Base-by-base conservation (phyloP, 2,329 filamentous ascomycete genomes). In the Colletotrichum sp. region DNA sequence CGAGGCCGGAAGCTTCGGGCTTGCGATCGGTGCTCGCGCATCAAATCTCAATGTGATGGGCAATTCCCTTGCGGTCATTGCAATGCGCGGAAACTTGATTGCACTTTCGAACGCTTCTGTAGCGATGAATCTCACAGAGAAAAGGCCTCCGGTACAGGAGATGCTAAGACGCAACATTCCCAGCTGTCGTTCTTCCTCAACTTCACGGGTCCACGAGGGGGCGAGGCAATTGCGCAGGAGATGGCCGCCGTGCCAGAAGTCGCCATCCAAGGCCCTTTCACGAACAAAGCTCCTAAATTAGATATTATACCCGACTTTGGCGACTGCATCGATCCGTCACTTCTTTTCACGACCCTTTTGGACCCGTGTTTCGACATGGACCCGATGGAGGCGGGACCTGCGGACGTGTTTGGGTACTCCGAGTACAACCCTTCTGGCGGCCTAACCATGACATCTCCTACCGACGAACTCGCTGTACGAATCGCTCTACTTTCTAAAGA, bases 151-250 rank as follows among this genome's bases (percentile, higher is more conserved):
- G n/a, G 5, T 7, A 0, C 43, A 2, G 3, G 4, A n/a, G 5
- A 0, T 4, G 18, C 18, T 4, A 1, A 2, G 1, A 48, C 10
- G n/a, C 43, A 21, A 52, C n/a, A 52, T 3, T 3, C n/a, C 0
- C 43, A 52, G 0, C 0, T 52, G 43, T 21, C 43, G 43, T 52
- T 52, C 43, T 52, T 52, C 2, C 43, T 52, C 43, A 21, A 21
- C n/a, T 52, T 52, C 43, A 52, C 43, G n/a, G 43, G 43, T 7
- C n/a, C 43, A 21, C n/a, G 43, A 52, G 43, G 43, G 1, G n/a
- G 43, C 10, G 1, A 13, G 10, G n/a, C n/a, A 0, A 52, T 52
- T 13, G 43, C 7, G n/a, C 43, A 52, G n/a, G 43, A 52, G 43
- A 52, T 52, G 43, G n/a, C 43, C 10, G 43, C n/a, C 10, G 4